Evolutionary conservation across 2,329 filamentous ascomycete species (phyloP), one percentile per base, ranked within the genome.

Genomic region (Ploettnerulaceae sp.): DNA sequence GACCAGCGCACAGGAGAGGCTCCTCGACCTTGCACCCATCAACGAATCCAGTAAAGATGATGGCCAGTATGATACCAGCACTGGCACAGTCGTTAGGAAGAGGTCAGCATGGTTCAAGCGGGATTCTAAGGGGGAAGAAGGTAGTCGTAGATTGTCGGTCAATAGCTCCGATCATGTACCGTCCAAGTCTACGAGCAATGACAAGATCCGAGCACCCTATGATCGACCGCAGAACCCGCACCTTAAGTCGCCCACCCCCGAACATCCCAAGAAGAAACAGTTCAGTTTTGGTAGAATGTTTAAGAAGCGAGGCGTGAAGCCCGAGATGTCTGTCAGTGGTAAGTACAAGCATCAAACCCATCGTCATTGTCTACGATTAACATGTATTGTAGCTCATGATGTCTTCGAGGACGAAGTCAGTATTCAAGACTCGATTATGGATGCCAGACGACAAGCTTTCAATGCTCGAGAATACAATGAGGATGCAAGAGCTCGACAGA

Each of bases 401-500:
- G 48, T 56, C 11, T 58, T 48, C 18, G 58, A 62, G 12, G 61
- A 64, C 21, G 38, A 56, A 20, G 33, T 32, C 5, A 61, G 54
- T 46, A 34, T 56, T 17, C 48, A 54, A 31, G 56, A 58, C 7
- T 63, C 57, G 7, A 49, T 61, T 20, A 35, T 41, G 14, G 55
- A 60, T 14, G 35, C 45, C 2, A 54, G 28, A 20, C 51, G 28
- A 25, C 51, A 45, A 40, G 59, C 57, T 36, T 52, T 33, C 55
- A 55, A 31, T 62, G 67, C 51, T 60, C 64, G 15, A 66, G 66
- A 21, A 66, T 65, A 49, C 65, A 29, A 20, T 42, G 66, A 64
- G 12, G 55, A 61, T 43, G 34, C 55, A 7, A 48, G 49, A 51
- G 34, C 60, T 54, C 69, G 68, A 52, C 63, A 74, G 66, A 85